These are phyloP conservation scores for Aciculosporium take DNA, from an alignment of 2,329 filamentous ascomycete genomes.

Conservation along the genomic window DNA sequence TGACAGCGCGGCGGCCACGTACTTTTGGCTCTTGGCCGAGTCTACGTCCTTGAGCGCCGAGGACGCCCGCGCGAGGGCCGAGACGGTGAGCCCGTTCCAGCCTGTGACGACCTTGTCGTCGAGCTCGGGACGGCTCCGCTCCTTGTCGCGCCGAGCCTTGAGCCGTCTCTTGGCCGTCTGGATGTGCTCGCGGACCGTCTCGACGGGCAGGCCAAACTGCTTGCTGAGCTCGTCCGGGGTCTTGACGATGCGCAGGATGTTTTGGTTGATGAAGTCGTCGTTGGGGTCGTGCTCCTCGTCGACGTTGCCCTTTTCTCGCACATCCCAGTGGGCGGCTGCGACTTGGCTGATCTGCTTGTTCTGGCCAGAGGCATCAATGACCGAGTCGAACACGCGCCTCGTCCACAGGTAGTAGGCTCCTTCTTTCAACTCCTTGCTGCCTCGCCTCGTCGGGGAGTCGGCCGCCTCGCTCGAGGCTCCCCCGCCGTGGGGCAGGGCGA, in stretches of 20 bases:
- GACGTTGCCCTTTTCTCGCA: conserved; percentile 75
- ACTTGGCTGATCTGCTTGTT: conserved; percentile 51
- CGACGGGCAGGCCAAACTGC: conserved; percentile 58
- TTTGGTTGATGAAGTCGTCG: conserved; percentile 90
- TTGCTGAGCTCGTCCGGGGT: conserved; percentile 55
- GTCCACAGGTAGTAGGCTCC: conserved; percentile 96
- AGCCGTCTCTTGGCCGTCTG: conserved; percentile 53
- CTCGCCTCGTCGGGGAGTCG: conserved; percentile 62
- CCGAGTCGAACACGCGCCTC: conserved; percentile 64
- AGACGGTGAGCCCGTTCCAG: conserved; percentile 82
- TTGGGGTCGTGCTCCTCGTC: conserved; percentile 69
- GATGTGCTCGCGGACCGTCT: conserved; percentile 55
- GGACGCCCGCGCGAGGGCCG: conserved; percentile 63
- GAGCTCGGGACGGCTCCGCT: conserved; percentile 60
- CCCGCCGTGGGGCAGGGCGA: conserved; percentile 54
- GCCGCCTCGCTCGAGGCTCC: conserved; percentile 86
- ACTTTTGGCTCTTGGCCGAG: conserved; percentile 41
- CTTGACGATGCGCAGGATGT: conserved; percentile 62
- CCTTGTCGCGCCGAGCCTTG: conserved; percentile 54
- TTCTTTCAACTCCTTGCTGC: conserved; percentile 70
- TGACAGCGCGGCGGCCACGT: conserved; percentile 49
- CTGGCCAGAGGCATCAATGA: conserved; percentile 33
- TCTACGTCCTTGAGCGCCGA: conserved; percentile 50
- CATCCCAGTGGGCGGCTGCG: conserved; percentile 71
- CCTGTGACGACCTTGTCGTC: conserved; percentile 81